Evolutionary conservation across 2,329 filamentous ascomycete species (phyloP), one percentile per base, ranked within the genome.

Genomic region (Scortechinia acanthostroma): DNA sequence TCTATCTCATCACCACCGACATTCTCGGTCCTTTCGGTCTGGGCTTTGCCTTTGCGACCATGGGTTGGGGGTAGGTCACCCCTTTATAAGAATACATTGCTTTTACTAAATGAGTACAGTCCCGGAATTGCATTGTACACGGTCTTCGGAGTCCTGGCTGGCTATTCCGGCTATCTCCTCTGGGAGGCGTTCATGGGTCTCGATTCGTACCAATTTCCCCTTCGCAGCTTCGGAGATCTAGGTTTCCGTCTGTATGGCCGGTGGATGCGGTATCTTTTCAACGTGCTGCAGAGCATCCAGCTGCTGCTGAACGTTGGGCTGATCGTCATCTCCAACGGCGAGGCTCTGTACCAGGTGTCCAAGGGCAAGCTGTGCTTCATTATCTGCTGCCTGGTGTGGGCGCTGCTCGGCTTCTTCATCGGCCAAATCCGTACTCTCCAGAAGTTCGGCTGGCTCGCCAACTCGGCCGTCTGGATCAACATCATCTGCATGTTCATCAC

Each of bases 391-490:
- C 52, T 77, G 17, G 60, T 79, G 15, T 76, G 73, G 51, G 66
- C 68, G 43, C 52, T 69, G 10, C 63, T 62, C 4, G 76, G 77
- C 15, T 73, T 77, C 47, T 21, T 76, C 6, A 49, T 78, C 3
- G 73, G 73, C 2, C 76, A 79, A 51, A 71, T 81, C 42, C 66
- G 77, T 4, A 78, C 74, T 0, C 61, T 81, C 23, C 68, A 74
- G 52, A 59, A 63, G 6, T 73, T 75, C 44, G 70, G 72, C 3
- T 78, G 71, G 69, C 55, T 80, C 1, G 74, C 76, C 14, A 79
- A 77, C 49, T 51, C 70, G 15, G 68, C 74, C 1, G 69, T 80
- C 6, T 80, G 73, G 70, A 52, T 79, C 43, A 80, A 77, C 48
- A 49, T 80, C 19, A 52, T 73, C 25, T 65, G 74, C 49, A 72